phyloP scores from a whole-genome alignment of 2,329 filamentous ascomycete genomes.

The Amylocarpus encephaloides region DNA sequence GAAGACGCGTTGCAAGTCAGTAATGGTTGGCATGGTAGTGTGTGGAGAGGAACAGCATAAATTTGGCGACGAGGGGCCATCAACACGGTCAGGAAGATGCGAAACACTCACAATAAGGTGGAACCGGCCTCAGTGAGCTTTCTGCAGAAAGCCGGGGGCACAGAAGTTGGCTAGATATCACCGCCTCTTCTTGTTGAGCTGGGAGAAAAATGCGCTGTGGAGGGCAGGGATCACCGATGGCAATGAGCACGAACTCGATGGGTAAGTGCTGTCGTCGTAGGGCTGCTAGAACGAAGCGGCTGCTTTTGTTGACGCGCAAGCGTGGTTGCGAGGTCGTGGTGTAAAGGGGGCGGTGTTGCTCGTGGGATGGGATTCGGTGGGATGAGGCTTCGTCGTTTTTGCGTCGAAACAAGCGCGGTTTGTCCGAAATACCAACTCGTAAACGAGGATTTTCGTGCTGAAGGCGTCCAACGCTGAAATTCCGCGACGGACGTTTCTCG shows the following conservation, averaged over 20 bases:
- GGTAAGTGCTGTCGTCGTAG: slow-evolving; percentile 4
- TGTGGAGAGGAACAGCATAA: slow-evolving; percentile 9
- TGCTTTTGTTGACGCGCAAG: neutral
- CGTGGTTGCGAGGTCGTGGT: neutral
- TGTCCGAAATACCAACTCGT: slow-evolving; percentile 3
- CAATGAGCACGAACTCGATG: neutral
- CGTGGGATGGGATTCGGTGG: neutral
- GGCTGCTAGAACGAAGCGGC: neutral
- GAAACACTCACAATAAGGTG: slow-evolving; percentile 29
- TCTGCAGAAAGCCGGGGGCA: slow-evolving; percentile 26
- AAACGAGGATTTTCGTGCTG: slow-evolving; percentile 1
- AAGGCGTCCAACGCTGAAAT: neutral
- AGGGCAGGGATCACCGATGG: slow-evolving; percentile 6
- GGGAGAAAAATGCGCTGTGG: slow-evolving; percentile 2
- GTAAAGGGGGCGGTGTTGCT: slow-evolving; percentile 1
- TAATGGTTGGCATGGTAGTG: slow-evolving; percentile 13
- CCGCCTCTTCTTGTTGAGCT: slow-evolving; percentile 11
- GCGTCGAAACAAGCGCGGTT: slow-evolving; percentile 10
- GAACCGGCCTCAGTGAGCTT: slow-evolving; percentile 29
- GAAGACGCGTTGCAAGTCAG: slow-evolving; percentile 19
- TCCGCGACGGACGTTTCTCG: neutral
- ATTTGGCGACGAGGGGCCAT: slow-evolving; percentile 12
- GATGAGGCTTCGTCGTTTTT: slow-evolving; percentile 3
- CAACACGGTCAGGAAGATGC: slow-evolving; percentile 3
- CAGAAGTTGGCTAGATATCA: slow-evolving; percentile 9